Conservation (phyloP, 2,329 filamentous ascomycete species). For the Chaetomium olivaceum region DNA sequence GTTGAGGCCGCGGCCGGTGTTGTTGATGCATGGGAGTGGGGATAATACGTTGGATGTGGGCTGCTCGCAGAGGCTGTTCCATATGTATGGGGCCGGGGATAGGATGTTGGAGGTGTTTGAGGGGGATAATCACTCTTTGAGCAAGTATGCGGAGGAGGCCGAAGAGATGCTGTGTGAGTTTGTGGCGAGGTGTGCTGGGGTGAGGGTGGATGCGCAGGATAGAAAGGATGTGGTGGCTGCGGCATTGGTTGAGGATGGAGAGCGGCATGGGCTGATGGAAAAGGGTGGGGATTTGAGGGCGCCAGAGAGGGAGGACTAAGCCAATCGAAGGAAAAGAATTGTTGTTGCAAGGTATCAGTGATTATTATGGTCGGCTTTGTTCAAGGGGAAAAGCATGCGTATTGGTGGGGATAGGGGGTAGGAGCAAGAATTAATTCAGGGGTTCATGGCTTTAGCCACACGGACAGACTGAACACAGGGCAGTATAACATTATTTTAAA, state of each 20-base stretch:
- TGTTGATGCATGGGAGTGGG: constrained; percentile 43
- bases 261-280: constrained; percentile 36
- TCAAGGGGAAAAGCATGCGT: too few relatives aligned
- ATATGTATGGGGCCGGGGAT: constrained; percentile 38
- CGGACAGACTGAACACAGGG: background rate
- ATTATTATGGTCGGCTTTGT: background rate
- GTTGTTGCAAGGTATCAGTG: background rate
- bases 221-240: constrained; percentile 25
- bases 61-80: constrained; percentile 42
- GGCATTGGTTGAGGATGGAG: constrained; percentile 29
- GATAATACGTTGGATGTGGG: constrained; percentile 39
- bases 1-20: constrained; percentile 39
- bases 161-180: constrained; percentile 45
- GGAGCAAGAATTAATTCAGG: background rate
- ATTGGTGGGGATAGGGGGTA: too few relatives aligned
- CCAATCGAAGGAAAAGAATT: too few relatives aligned
- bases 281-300: constrained; percentile 41
- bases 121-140: constrained; percentile 45
- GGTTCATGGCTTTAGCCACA: background rate
- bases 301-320: constrained; percentile 33
- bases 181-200: constrained; percentile 39
- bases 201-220: constrained; percentile 28
- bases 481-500: too few relatives aligned
- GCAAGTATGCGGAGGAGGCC: constrained; percentile 39
- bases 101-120: constrained; percentile 43